A percentile compares a stretch with the other conserved stretches of the same genome.
Evolutionary conservation across 1,284 basidiomycete species (phyloP).

Genomic region (Hypsizygus ulmarius): DNA sequence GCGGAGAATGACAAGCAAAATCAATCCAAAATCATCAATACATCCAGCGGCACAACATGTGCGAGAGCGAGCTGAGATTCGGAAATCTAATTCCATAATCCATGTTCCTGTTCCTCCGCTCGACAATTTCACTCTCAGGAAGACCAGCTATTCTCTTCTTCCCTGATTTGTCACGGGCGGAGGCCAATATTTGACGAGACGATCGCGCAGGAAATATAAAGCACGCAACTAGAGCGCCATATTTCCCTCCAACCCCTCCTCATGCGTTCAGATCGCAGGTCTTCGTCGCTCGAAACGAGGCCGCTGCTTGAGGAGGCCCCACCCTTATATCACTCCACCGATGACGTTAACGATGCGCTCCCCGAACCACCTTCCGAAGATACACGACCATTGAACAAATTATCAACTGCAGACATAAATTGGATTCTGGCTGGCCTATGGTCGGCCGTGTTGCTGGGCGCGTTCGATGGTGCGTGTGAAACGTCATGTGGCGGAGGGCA

Average conservation of each 20-base stretch:
- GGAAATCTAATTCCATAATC: slow-evolving; percentile 26
- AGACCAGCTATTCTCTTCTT: slow-evolving; percentile 20
- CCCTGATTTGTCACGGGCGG: slow-evolving; percentile 31
- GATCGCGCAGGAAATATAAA: slow-evolving; percentile 28
- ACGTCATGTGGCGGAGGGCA: slow-evolving; percentile 8
- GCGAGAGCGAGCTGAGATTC: slow-evolving; percentile 21
- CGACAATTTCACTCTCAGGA: slow-evolving; percentile 18
- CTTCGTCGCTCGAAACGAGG: slow-evolving; percentile 40
- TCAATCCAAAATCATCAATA: slow-evolving; percentile 20
- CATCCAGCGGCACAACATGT: slow-evolving; percentile 17
- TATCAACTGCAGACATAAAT: slow-evolving; percentile 50
- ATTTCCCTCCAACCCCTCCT: slow-evolving; percentile 28
- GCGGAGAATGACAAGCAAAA: slow-evolving; percentile 37
- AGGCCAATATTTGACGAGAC: slow-evolving; percentile 26
- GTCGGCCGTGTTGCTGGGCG: slow-evolving; percentile 78
- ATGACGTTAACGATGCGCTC: slow-evolving; percentile 35
- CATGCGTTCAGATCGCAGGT: slow-evolving; percentile 41
- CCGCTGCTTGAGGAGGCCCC: slow-evolving; percentile 43
- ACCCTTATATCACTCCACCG: slow-evolving; percentile 41
- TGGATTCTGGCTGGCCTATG: slow-evolving; percentile 76
- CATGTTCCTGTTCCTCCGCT: slow-evolving; percentile 27
- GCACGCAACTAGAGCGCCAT: slow-evolving; percentile 25
- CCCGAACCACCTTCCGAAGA: slow-evolving; percentile 27
- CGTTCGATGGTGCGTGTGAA: slow-evolving; percentile 65
- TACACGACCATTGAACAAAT: slow-evolving; percentile 38